These are phyloP conservation scores for Arthrinium phaeospermum DNA, from an alignment of 2,329 filamentous ascomycete species.

Conservation along the genomic window DNA sequence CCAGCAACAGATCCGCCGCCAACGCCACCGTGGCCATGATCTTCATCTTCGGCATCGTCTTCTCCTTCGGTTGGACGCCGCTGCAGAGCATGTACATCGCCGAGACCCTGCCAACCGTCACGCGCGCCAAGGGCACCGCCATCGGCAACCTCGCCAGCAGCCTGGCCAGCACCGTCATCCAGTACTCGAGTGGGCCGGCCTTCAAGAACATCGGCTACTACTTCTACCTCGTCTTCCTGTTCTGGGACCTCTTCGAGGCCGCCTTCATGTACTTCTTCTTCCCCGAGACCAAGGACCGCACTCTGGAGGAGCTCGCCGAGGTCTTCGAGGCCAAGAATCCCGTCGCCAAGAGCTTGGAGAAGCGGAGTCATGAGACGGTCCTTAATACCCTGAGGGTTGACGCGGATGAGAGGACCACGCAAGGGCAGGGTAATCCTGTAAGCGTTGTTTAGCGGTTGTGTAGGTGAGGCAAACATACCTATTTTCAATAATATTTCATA, in stretches of 20 bases:
- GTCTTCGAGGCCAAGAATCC: slow-evolving; percentile 46
- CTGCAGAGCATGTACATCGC: slow-evolving; percentile 56
- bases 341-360: slow-evolving; percentile 38
- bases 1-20: slow-evolving; percentile 43
- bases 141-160: slow-evolving; percentile 49
- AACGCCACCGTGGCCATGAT: slow-evolving; percentile 56
- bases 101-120: slow-evolving; percentile 51
- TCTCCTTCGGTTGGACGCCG: slow-evolving; percentile 58
- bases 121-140: slow-evolving; percentile 51
- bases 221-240: slow-evolving; percentile 45
- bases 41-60: slow-evolving; percentile 58
- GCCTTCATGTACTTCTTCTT: slow-evolving; percentile 42
- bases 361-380: slow-evolving; percentile 24
- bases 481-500: neutral
- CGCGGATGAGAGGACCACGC: slow-evolving; percentile 14
- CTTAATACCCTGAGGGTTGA: slow-evolving; percentile 21
- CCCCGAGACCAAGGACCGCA: slow-evolving; percentile 41
- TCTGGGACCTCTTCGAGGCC: slow-evolving; percentile 43
- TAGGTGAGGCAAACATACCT: neutral
- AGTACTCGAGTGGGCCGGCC: slow-evolving; percentile 50
- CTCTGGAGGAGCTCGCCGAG: slow-evolving; percentile 40
- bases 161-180: slow-evolving; percentile 45
- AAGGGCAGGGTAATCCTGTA: no score
- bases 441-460: neutral
- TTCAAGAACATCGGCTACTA: slow-evolving; percentile 45